phyloP scores from a whole-genome alignment of 1,284 basidiomycete species.

The Tylopilus orsonianus region DNA sequence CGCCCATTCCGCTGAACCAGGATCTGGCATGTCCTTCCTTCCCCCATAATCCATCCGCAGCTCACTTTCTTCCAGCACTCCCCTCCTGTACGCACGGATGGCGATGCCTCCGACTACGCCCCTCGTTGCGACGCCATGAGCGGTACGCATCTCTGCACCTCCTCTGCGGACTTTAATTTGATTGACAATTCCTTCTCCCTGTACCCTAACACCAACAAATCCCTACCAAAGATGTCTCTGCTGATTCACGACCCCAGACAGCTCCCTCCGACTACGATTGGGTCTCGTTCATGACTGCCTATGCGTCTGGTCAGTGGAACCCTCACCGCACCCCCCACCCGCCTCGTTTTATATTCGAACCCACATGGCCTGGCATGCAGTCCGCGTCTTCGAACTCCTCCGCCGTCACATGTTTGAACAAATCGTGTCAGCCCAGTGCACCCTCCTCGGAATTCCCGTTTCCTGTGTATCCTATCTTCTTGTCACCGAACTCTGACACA shows the following conservation, averaged over 20 bases:
- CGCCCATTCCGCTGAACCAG: conserved; percentile 12
- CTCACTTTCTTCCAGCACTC: conserved; percentile 7
- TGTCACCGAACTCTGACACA: conserved; percentile 14
- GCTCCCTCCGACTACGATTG: conserved; percentile 60
- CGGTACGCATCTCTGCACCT: conserved; percentile 20
- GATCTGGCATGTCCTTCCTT: conserved; percentile 11
- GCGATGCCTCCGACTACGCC: conserved; percentile 13
- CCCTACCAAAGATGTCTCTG: conserved; percentile 15
- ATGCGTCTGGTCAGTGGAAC: conserved; percentile 79
- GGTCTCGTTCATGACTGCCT: conserved; percentile 74
- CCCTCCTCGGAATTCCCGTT: conserved; percentile 17
- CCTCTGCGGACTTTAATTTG: conserved; percentile 6
- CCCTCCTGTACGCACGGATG: conserved; percentile 8
- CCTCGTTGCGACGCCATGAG: conserved; percentile 18
- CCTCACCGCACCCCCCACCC: conserved; percentile 72
- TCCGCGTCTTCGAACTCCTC: conserved; percentile 9
- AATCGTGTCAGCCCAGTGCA: conserved; percentile 5
- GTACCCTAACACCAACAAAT: conserved; percentile 19
- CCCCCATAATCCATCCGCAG: background rate
- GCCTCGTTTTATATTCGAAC: conserved; percentile 43
- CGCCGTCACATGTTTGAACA: conserved; percentile 7
- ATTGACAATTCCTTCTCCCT: conserved; percentile 19
- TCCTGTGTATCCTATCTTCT: conserved; percentile 7
- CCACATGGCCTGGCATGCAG: conserved; percentile 20
- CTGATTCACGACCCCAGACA: conserved; percentile 21